Percentiles rank a stretch among this genome's conserved stretches.
Conservation (phyloP, 2,329 filamentous ascomycete species). For the Fusarium cicatricum region DNA sequence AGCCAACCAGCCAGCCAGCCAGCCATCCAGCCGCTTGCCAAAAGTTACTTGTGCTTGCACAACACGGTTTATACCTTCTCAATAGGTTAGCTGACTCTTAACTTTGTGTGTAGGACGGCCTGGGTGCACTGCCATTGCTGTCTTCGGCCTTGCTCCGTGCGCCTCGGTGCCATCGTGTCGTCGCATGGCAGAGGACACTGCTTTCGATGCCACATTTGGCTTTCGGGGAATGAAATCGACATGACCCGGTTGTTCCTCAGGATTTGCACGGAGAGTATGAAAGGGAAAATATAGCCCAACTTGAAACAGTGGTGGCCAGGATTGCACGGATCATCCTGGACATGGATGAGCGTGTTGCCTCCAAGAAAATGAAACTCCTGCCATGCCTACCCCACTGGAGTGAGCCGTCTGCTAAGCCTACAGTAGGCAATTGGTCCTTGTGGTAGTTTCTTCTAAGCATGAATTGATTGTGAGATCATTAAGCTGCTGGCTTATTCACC, state of each 20-base stretch:
- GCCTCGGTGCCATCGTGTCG: not conserved
- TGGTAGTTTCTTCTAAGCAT: conserved; percentile 14
- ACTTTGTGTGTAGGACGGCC: not conserved
- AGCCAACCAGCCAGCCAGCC: not conserved
- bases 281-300: conserved; percentile 3
- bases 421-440: conserved; percentile 2
- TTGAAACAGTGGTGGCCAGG: conserved; percentile 28
- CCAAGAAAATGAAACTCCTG: conserved; percentile 6
- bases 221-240: conserved; percentile 9
- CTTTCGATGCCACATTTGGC: conserved; percentile 24
- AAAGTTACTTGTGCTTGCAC: not conserved
- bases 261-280: conserved; percentile 8
- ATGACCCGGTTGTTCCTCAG: not conserved
- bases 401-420: no score
- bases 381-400: not conserved
- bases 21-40: not conserved
- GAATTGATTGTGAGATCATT: conserved; percentile 24
- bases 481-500: conserved; percentile 16
- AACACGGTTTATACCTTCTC: not conserved
- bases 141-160: conserved; percentile 5
- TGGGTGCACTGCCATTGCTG: not conserved
- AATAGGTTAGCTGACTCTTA: not conserved
- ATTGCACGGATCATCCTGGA: not conserved
- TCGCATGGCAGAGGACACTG: not conserved
- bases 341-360: conserved; percentile 17